Evolutionary conservation across 352 stramenopile species (phyloP).

Genomic region (Pythium phragmitis): DNA sequence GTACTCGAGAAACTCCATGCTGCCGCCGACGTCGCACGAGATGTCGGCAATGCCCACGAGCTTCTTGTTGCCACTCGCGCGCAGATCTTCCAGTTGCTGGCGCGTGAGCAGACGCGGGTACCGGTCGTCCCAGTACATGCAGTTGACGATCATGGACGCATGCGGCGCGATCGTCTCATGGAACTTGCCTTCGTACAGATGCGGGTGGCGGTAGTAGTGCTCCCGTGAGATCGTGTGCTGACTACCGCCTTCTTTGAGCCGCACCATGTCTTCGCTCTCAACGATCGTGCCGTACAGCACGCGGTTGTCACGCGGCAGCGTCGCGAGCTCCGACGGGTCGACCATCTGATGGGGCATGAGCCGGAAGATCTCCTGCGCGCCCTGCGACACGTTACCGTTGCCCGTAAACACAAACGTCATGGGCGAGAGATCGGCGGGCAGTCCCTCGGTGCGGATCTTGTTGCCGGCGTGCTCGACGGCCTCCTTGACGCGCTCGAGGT

Average conservation of each 20-base stretch:
- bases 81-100: constrained; percentile 83
- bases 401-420: constrained; percentile 94
- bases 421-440: constrained; percentile 73
- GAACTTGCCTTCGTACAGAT: constrained; percentile 91
- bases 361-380: constrained; percentile 94
- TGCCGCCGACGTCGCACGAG: constrained; percentile 93
- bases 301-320: constrained; percentile 60
- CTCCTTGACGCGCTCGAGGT: constrained; percentile 88
- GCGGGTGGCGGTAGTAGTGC: constrained; percentile 91
- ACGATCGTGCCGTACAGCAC: constrained; percentile 82
- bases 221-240: constrained; percentile 35
- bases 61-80: constrained; percentile 64
- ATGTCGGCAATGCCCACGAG: constrained; percentile 94
- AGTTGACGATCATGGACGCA: constrained; percentile 93
- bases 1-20: constrained; percentile 93
- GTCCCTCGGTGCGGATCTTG: constrained; percentile 76
- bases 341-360: constrained; percentile 95
- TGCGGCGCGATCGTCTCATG: constrained; percentile 89
- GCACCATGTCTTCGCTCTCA: constrained; percentile 72
- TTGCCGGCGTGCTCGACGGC: constrained; percentile 79
- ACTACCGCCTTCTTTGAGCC: constrained; percentile 33
- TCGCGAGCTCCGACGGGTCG: constrained; percentile 76
- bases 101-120: constrained; percentile 93
- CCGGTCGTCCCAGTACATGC: constrained; percentile 96
- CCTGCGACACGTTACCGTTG: constrained; percentile 93